Evolutionary conservation across 805 yeast genomes (phyloP).

Genomic region (Monosporozyma aerobia): DNA sequence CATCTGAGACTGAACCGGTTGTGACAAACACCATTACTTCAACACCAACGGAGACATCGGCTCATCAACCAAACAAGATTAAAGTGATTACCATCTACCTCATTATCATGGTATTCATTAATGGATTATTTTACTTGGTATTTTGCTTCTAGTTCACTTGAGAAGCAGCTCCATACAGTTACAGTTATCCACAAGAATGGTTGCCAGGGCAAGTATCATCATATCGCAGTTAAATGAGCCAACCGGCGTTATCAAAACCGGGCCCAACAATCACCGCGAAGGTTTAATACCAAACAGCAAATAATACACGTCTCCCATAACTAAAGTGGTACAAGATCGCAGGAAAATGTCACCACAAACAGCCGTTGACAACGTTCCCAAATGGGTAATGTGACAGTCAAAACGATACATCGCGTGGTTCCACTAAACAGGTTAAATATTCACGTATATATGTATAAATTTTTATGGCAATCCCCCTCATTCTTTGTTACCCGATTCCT

Average conservation of each 20-base stretch:
- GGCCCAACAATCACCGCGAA: background rate
- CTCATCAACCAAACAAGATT: conserved; percentile 2
- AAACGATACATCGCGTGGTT: background rate
- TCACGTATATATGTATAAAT: too few relatives aligned
- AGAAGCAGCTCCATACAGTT: too few relatives aligned
- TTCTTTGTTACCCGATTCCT: background rate
- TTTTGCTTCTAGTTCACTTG: background rate
- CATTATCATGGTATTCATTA: conserved; percentile 12
- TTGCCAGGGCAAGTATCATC: too few relatives aligned
- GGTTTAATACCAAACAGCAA: background rate
- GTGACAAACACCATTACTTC: background rate
- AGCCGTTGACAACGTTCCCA: background rate
- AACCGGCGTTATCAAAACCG: background rate
- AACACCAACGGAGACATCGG: background rate
- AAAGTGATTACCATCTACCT: conserved; percentile 15
- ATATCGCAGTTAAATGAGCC: background rate
- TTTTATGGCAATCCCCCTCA: background rate
- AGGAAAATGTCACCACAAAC: background rate
- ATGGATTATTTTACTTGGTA: conserved; percentile 10
- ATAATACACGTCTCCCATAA: background rate
- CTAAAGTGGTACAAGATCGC: background rate
- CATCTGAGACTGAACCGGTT: background rate
- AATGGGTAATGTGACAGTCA: background rate
- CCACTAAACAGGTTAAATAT: too few relatives aligned
- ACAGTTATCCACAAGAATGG: too few relatives aligned